Evolutionary conservation across 2,329 filamentous ascomycete species (phyloP).

Genomic region (Sclerotinia sclerotiorum): DNA sequence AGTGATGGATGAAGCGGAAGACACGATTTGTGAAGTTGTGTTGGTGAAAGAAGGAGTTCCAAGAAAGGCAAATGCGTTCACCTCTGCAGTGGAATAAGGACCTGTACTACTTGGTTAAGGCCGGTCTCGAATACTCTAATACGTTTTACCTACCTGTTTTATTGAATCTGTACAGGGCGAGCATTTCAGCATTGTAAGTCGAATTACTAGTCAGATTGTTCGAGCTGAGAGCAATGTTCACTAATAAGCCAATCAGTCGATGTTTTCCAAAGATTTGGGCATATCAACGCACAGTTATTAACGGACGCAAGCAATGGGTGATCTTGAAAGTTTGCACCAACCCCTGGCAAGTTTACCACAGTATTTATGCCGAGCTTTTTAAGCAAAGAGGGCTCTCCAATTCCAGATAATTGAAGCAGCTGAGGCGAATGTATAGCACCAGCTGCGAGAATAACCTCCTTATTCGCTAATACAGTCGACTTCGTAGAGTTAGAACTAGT

Average conservation of each 20-base stretch:
- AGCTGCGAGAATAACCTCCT: slow-evolving; percentile 51
- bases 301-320: slow-evolving; percentile 35
- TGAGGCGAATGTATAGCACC: slow-evolving; percentile 54
- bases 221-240: slow-evolving; percentile 1
- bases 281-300: neutral
- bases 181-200: slow-evolving; percentile 21
- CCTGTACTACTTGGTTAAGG: neutral
- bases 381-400: slow-evolving; percentile 49
- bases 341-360: slow-evolving; percentile 49
- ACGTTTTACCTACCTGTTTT: slow-evolving; percentile 8
- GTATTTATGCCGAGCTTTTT: slow-evolving; percentile 45
- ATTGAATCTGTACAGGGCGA: slow-evolving; percentile 18
- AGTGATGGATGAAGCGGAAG: slow-evolving; percentile 10
- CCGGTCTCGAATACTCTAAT: neutral
- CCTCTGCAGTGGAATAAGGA: slow-evolving; percentile 19
- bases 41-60: slow-evolving; percentile 16
- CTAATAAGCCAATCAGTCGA: neutral
- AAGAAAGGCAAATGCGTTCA: slow-evolving; percentile 14
- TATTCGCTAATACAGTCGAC: slow-evolving; percentile 28
- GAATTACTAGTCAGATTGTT: slow-evolving; percentile 19
- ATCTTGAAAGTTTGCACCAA: slow-evolving; percentile 54
- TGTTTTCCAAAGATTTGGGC: neutral
- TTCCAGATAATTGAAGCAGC: slow-evolving; percentile 52
- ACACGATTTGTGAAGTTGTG: neutral
- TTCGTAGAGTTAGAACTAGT: slow-evolving; percentile 35